Evolutionary conservation across 495 filamentous ascomycete species (phyloP).

Genomic region (Jackrogersella multiformis): DNA sequence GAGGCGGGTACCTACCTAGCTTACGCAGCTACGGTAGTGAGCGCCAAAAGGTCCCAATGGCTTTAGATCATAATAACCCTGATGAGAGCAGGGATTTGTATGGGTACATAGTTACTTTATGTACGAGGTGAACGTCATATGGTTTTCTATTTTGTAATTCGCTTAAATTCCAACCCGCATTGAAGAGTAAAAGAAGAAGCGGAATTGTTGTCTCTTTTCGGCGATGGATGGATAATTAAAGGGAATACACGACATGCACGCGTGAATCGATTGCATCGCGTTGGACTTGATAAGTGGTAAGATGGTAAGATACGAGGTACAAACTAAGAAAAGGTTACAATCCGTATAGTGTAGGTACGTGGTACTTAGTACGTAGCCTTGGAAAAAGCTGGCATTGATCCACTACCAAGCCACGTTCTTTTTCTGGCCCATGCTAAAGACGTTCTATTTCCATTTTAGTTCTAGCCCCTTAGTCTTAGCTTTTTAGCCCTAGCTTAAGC

Average conservation of each 20-base stretch:
- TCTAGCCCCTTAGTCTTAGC: slow-evolving; percentile 1
- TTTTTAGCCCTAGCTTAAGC: background rate
- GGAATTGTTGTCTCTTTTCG: slow-evolving; percentile 15
- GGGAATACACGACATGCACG: slow-evolving; percentile 34
- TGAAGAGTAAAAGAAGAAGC: slow-evolving; percentile 2
- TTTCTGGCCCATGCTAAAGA: slow-evolving; percentile 23
- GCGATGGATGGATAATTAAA: slow-evolving; percentile 33
- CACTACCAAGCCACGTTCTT: slow-evolving; percentile 32
- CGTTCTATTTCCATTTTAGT: background rate
- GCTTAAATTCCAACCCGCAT: slow-evolving; percentile 22
- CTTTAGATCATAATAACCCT: too few relatives aligned
- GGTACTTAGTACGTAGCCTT: too few relatives aligned
- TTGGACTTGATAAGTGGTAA: slow-evolving; percentile 1
- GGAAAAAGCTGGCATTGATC: background rate
- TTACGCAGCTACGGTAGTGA: too few relatives aligned
- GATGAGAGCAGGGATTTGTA: too few relatives aligned
- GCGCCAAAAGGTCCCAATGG: background rate
- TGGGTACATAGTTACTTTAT: too few relatives aligned
- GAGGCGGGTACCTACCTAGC: too few relatives aligned
- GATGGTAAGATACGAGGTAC: slow-evolving; percentile 13
- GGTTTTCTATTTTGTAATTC: slow-evolving; percentile 6
- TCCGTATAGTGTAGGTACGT: too few relatives aligned
- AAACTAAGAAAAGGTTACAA: background rate
- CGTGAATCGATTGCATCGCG: slow-evolving; percentile 17
- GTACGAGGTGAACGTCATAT: slow-evolving; percentile 26